Percentiles rank a stretch among this genome's conserved stretches.
These are phyloP conservation scores for Herpetomonas tarakana DNA, from an alignment of 208 protist genomes.

Conservation along the genomic window DNA sequence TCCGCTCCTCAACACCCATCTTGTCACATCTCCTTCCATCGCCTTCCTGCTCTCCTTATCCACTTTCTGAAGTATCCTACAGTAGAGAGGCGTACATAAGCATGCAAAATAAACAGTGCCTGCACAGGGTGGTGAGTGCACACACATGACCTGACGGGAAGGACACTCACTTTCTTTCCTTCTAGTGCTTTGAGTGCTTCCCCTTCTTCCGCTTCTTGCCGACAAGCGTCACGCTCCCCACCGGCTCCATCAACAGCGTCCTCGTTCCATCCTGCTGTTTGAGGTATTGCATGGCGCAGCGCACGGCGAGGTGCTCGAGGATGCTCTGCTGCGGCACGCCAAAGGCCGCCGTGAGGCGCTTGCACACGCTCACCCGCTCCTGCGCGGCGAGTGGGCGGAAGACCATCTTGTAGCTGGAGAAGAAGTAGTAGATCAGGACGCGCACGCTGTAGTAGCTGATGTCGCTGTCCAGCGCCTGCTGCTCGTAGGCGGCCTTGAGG, in stretches of 20 bases:
- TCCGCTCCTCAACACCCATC: too few relatives aligned
- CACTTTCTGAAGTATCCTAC: too few relatives aligned
- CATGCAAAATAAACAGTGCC: too few relatives aligned
- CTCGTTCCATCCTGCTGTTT: slow-evolving; percentile 23
- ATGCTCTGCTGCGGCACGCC: slow-evolving; percentile 29
- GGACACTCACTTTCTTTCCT: too few relatives aligned
- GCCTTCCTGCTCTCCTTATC: too few relatives aligned
- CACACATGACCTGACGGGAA: too few relatives aligned
- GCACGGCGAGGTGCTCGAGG: slow-evolving; percentile 31
- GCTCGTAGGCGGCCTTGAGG: slow-evolving; percentile 29
- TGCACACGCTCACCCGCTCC: slow-evolving; percentile 35
- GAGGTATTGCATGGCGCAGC: slow-evolving; percentile 32
- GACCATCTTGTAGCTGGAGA: slow-evolving; percentile 28
- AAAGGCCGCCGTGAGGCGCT: slow-evolving; percentile 31
- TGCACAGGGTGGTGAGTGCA: too few relatives aligned
- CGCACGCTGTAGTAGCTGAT: slow-evolving; percentile 33
- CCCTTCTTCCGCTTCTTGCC: not conserved
- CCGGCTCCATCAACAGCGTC: not conserved
- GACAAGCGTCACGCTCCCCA: not conserved
- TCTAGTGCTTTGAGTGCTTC: not conserved
- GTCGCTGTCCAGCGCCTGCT: slow-evolving; percentile 17
- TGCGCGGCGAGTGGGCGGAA: slow-evolving; percentile 26
- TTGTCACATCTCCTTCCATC: too few relatives aligned
- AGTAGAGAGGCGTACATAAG: too few relatives aligned
- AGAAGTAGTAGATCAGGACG: slow-evolving; percentile 34